Base-by-base conservation (phyloP, 2,329 filamentous ascomycete species). In the Diaporthe longicolla region DNA sequence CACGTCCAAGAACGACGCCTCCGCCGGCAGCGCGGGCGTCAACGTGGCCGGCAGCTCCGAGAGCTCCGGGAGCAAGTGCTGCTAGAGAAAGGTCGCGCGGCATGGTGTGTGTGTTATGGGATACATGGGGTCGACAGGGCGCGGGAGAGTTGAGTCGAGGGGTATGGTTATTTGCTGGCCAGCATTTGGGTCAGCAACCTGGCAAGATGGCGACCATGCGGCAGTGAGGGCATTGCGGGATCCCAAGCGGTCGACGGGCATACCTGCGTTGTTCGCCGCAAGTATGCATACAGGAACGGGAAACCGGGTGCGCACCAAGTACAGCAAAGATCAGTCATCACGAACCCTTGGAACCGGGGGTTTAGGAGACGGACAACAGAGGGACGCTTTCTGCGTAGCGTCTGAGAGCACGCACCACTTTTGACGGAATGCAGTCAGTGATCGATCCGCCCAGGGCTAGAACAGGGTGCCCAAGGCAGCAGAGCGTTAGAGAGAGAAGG, bases 1-100 rank as follows among this genome's bases (percentile, higher is more conserved):
- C 84, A 97, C 93, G 77, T 91, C 92, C 78, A 95, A 96, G 88
- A 91, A 91, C 77, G 94, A 97, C 78, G 89, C 91, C 79, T 84
- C 88, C 48, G 81, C 86, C 58, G 82, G 83, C 69, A 84, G 87
- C 45, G 83, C 86, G 76, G 91, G 91, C 59, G 92, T 95, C 79
- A 94, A 92, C 81, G 93, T 95, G 79, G 89, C 90, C 78, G 89
- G 91, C 79, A 85, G 88, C 80, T 89, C 89, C 78, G 89, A 88
- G 77, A 87, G 87, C 65, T 87, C 87, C 75, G 84, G 86, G 74
- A 88, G 91, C 81, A 95, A 95, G 85, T 97, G 95, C 87, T 97
- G 94, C 83, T 97, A 91, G 86, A 82, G 48, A 40, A 7, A n/a
- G 7, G 45, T 11, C 65, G 29, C 5, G 15, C 19, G 32, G 45